Percentiles rank a stretch among this genome's conserved stretches.
Evolutionary conservation across 331 rosid genomes (phyloP).

Genomic region (Rhamnella rubrinervis): DNA sequence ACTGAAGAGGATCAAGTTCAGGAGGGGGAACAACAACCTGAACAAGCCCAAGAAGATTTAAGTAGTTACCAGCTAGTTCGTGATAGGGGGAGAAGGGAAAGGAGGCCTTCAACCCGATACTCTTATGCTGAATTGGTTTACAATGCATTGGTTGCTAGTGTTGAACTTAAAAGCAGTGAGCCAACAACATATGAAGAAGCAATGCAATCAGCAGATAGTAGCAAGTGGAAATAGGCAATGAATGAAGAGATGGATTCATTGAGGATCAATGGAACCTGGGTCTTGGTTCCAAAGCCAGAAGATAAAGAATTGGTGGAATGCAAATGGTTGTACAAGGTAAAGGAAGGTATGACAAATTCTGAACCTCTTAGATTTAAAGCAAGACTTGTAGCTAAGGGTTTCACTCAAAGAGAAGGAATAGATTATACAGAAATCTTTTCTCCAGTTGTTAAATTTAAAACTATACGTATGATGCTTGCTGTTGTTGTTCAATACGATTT

Average conservation of each 20-base stretch:
- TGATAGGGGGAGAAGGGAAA: too few species aligned
- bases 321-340: background rate
- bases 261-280: background rate
- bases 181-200: background rate
- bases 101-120: too few species aligned
- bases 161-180: too few species aligned
- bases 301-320: background rate
- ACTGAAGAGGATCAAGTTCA: too few species aligned
- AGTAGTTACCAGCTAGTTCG: too few species aligned
- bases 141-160: too few species aligned
- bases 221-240: background rate
- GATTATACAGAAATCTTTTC: background rate
- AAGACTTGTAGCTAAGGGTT: background rate
- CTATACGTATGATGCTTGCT: too few species aligned
- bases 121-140: too few species aligned
- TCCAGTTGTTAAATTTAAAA: too few species aligned
- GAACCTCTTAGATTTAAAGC: background rate
- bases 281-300: background rate
- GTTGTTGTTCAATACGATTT: too few species aligned
- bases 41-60: too few species aligned
- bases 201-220: background rate
- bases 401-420: background rate
- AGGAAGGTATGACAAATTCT: background rate
- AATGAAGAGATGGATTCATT: background rate
- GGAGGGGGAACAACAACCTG: too few species aligned